These are phyloP conservation scores for Lagenaria siceraria DNA, from an alignment of 306 rosid genomes.

Conservation along the genomic window DNA sequence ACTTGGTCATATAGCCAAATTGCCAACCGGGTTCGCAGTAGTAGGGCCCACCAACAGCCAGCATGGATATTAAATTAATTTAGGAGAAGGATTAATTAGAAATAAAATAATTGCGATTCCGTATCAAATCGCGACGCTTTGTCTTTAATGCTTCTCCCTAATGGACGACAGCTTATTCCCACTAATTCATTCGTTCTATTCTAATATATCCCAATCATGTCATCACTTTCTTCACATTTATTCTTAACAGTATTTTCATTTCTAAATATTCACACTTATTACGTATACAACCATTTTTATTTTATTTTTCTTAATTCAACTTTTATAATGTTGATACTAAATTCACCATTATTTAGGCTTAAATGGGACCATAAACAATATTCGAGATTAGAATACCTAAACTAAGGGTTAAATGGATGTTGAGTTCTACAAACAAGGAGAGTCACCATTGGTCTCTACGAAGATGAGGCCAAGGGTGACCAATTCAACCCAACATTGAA, in stretches of 20 bases:
- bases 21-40: not conserved
- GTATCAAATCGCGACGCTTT: not conserved
- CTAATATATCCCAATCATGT: not conserved
- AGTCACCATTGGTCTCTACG: too few relatives aligned
- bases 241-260: not conserved
- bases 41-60: not conserved
- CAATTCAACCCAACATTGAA: too few relatives aligned
- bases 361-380: too few relatives aligned
- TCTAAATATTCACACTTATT: not conserved
- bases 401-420: too few relatives aligned
- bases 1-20: not conserved
- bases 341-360: too few relatives aligned
- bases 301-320: too few relatives aligned
- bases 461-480: too few relatives aligned
- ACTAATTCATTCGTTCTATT: not conserved
- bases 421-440: too few relatives aligned
- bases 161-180: conserved; percentile 12
- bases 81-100: not conserved
- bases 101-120: not conserved
- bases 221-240: not conserved
- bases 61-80: not conserved
- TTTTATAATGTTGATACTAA: too few relatives aligned
- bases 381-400: too few relatives aligned
- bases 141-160: not conserved
- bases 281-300: not conserved